Conservation (phyloP, 2,329 filamentous ascomycete species). For the Didymella arachidicola region DNA sequence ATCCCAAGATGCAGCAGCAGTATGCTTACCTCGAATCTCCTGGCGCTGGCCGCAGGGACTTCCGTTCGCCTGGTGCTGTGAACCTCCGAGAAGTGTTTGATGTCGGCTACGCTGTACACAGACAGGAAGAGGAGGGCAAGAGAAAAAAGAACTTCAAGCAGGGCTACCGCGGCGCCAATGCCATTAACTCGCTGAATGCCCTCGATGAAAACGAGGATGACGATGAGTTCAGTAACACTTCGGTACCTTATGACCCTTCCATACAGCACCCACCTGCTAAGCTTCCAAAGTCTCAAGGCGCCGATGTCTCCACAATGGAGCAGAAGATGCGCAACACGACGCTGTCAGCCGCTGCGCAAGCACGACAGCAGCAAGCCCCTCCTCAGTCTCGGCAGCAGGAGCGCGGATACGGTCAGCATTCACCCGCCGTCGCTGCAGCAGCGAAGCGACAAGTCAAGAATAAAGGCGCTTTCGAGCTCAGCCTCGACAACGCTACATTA, state of each 20-base stretch:
- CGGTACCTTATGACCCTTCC: conserved; percentile 61
- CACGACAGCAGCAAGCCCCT: conserved; percentile 59
- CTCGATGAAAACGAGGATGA: conserved; percentile 71
- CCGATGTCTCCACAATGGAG: conserved; percentile 77
- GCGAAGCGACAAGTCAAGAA: conserved; percentile 81
- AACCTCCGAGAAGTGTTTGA: conserved; percentile 98
- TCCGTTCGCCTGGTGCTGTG: conserved; percentile 92
- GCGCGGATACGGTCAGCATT: conserved; percentile 88
- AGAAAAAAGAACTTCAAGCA: conserved; percentile 83
- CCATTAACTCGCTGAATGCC: conserved; percentile 70
- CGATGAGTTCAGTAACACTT: conserved; percentile 72
- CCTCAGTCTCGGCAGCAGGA: conserved; percentile 55
- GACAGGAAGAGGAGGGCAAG: conserved; percentile 95
- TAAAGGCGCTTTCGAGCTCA: conserved; percentile 89
- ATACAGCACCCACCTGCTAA: conserved; percentile 64
- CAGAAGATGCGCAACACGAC: conserved; percentile 86
- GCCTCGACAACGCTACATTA: conserved; percentile 86
- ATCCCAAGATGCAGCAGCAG: conserved; percentile 61
- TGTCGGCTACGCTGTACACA: conserved; percentile 95
- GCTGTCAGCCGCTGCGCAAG: conserved; percentile 71
- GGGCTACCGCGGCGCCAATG: conserved; percentile 69
- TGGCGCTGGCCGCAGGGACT: conserved; percentile 79
- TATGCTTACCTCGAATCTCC: conserved; percentile 66
- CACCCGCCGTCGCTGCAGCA: conserved; percentile 80
- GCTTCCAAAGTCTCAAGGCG: conserved; percentile 70